Evolutionary conservation across 495 filamentous ascomycete genomes (phyloP), one percentile per base, ranked within the genome.

Genomic region (Margaritispora aquatica): DNA sequence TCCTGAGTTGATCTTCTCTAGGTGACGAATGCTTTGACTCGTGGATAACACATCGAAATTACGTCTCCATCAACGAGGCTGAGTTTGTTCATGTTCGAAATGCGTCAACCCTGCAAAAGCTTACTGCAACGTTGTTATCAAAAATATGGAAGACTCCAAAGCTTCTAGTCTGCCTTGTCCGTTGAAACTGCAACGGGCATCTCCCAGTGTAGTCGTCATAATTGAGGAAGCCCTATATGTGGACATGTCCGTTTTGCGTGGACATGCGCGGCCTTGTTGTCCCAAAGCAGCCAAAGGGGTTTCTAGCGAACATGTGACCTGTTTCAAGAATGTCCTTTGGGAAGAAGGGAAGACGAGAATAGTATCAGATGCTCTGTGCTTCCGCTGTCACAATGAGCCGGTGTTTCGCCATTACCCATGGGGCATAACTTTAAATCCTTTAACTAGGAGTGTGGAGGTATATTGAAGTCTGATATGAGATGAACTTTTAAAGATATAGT

Each of bases 61-160:
- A 58, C 56, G 47, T 24, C 56, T 58, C 48, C 17, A 55, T 34
- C 27, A 34, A 13, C 26, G 44, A 49, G 55, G 56, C 56, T 58
- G 56, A 58, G 56, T 26, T 2, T 9, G 51, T 38, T 22, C 8
- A 21, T 24, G 19, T 13, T 19, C 15, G 7, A 17, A 48, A 48
- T 58, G 47, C 53, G 53, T 41, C 24, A 46, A 17, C 53, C 53
- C 19, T 55, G 53, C n/a, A 21, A 51, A n/a, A 44, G 8, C 17
- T 8, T 2, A 44, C 11, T n/a, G 19, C 38, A 5, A 34, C 4
- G 38, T n/a, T 44, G 4, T 44, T n/a, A 7, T 34, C 29, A 5
- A 5, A 34, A 9, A n/a, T 10, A 8, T 3, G 17, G 8, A 44
- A 44, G 15, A 34, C 29, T n/a, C 38, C 4, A 2, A 17, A 8